A percentile compares a stretch with the other conserved stretches of the same genome.
Conservation (phyloP, 2,329 filamentous ascomycete species). For the Metarhizium sp. region DNA sequence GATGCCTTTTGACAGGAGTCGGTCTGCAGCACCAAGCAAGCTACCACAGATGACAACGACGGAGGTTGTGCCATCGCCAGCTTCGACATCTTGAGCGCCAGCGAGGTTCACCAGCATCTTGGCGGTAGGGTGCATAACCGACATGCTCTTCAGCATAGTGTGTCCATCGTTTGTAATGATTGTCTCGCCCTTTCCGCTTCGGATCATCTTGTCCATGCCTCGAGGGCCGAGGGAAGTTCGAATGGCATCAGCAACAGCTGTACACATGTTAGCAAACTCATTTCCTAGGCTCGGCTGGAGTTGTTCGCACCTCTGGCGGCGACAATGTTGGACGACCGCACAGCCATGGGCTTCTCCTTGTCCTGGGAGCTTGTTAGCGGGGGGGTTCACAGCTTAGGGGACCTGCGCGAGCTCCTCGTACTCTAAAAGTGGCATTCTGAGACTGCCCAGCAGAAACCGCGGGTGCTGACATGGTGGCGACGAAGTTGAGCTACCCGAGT, state of each 20-base stretch:
- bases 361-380: slow-evolving; percentile 40
- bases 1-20: slow-evolving; percentile 83
- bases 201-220: slow-evolving; percentile 99
- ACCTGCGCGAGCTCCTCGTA: slow-evolving; percentile 26
- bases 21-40: slow-evolving; percentile 85
- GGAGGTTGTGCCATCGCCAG: slow-evolving; percentile 95
- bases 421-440: slow-evolving; percentile 48
- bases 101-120: slow-evolving; percentile 99
- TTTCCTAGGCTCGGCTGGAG: neutral
- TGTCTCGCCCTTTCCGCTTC: slow-evolving; percentile 90
- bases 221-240: slow-evolving; percentile 91
- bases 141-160: slow-evolving; percentile 99
- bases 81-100: slow-evolving; percentile 95
- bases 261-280: slow-evolving; percentile 5
- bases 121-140: slow-evolving; percentile 97
- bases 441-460: slow-evolving; percentile 27
- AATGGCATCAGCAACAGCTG: slow-evolving; percentile 95
- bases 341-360: slow-evolving; percentile 98
- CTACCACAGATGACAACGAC: slow-evolving; percentile 97
- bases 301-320: slow-evolving; percentile 71
- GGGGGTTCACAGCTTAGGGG: slow-evolving; percentile 20
- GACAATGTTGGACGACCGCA: slow-evolving; percentile 92
- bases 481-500: slow-evolving; percentile 24
- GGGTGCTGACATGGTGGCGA: slow-evolving; percentile 35
- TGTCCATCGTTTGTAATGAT: slow-evolving; percentile 99